Evolutionary conservation across 306 rosid genomes (phyloP).

Genomic region (Cicer arietinum): DNA sequence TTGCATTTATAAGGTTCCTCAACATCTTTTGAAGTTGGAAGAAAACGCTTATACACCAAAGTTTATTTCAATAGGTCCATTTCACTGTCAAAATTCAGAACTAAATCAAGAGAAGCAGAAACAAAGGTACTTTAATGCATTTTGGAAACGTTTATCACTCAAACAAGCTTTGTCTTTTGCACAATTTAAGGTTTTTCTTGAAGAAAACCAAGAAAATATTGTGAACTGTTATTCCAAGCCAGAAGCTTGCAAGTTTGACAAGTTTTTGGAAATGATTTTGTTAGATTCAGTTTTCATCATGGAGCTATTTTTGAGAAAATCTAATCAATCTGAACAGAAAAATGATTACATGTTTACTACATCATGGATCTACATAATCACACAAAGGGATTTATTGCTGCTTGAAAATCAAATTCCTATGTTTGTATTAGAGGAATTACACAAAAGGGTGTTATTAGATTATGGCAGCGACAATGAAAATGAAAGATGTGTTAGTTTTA

Average conservation of each 20-base stretch:
- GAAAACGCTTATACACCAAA: constrained; percentile 39
- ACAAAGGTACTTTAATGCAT: constrained; percentile 41
- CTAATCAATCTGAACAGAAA: not conserved
- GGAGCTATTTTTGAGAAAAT: constrained; percentile 41
- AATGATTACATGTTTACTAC: constrained; percentile 43
- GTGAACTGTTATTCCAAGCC: constrained; percentile 31
- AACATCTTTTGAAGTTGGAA: constrained; percentile 28
- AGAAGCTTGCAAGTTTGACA: not conserved
- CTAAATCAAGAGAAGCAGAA: constrained; percentile 39
- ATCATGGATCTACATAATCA: constrained; percentile 39
- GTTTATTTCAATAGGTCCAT: constrained; percentile 48
- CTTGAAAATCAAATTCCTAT: no score
- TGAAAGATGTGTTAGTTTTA: no score
- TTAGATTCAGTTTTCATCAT: constrained; percentile 46
- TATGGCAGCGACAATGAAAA: no score
- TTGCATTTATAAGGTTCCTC: constrained; percentile 49
- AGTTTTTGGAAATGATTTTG: constrained; percentile 34
- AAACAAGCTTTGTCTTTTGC: constrained; percentile 23
- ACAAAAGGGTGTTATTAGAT: no score
- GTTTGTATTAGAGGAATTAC: no score
- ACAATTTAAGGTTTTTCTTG: constrained; percentile 29
- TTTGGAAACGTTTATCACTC: constrained; percentile 34
- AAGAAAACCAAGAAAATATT: constrained; percentile 19
- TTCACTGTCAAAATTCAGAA: constrained; percentile 29
- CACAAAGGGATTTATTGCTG: constrained; percentile 37